Conservation (phyloP, 257 asterid genomes). For the Asclepias syriaca region DNA sequence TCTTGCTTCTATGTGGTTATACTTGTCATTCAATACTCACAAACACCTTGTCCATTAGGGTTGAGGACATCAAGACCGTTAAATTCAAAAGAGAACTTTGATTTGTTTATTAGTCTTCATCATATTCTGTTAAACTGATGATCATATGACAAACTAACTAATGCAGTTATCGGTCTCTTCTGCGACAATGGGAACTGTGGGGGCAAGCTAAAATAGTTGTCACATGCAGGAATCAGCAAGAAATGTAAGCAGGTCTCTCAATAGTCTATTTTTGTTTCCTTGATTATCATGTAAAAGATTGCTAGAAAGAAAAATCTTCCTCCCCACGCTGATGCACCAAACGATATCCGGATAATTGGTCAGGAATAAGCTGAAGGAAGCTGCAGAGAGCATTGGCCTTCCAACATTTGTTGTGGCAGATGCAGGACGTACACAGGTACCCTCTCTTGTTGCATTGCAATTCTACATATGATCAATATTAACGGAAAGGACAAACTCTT, state of each 20-base stretch:
- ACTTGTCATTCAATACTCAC: background rate
- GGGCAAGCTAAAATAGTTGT: slow-evolving; percentile 97
- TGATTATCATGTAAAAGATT: slow-evolving; percentile 2
- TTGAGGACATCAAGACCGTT: background rate
- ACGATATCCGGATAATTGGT: slow-evolving; percentile 2
- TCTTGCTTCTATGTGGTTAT: background rate
- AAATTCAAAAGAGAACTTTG: background rate
- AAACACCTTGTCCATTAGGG: background rate
- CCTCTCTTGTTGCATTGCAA: background rate
- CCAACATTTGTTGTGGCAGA: slow-evolving; percentile 95
- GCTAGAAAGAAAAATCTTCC: slow-evolving; percentile 1
- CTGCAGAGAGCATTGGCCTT: slow-evolving; percentile 80
- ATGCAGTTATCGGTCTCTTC: slow-evolving; percentile 73
- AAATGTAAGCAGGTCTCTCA: slow-evolving; percentile 67
- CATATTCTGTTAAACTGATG: background rate
- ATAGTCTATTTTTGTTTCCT: slow-evolving; percentile 8
- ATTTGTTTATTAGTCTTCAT: background rate
- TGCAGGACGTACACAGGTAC: slow-evolving; percentile 97
- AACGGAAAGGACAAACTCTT: background rate
- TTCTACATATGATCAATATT: background rate
- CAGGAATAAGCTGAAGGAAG: slow-evolving; percentile 89
- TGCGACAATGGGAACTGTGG: slow-evolving; percentile 82
- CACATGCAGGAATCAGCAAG: slow-evolving; percentile 96
- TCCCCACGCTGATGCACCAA: background rate
- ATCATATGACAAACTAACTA: slow-evolving; percentile 4